Evolutionary conservation across 306 rosid species (phyloP).

Genomic region (Lathyrus sativus): DNA sequence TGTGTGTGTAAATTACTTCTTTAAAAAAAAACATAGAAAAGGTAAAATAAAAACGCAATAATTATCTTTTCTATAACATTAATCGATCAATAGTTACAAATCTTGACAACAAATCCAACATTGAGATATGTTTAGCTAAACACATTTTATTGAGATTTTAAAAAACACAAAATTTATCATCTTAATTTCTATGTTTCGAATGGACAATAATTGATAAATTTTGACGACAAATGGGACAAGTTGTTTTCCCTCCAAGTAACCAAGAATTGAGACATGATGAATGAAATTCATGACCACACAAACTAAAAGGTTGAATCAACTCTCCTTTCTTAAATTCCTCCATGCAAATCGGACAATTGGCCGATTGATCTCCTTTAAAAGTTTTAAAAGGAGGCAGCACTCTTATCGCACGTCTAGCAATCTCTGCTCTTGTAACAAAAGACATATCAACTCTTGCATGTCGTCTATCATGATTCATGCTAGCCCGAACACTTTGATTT

Average conservation of each 20-base stretch:
- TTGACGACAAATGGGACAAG: conserved; percentile 27
- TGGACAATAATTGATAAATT: conserved; percentile 35
- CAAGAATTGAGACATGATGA: conserved; percentile 12
- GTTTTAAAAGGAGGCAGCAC: not conserved
- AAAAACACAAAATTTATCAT: too few relatives aligned
- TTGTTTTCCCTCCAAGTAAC: conserved; percentile 2
- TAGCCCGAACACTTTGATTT: not conserved
- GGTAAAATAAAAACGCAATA: too few relatives aligned
- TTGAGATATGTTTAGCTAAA: too few relatives aligned
- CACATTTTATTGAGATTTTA: too few relatives aligned
- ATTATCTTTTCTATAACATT: too few relatives aligned
- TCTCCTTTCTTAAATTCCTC: conserved; percentile 20
- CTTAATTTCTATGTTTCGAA: too few relatives aligned
- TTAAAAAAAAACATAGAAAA: too few relatives aligned
- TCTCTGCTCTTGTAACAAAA: not conserved
- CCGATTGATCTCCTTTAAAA: not conserved
- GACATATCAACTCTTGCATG: not conserved
- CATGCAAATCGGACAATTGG: not conserved
- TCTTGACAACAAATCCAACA: too few relatives aligned
- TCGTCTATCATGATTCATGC: not conserved
- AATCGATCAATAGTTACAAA: too few relatives aligned
- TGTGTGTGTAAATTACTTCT: too few relatives aligned
- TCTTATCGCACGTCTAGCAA: not conserved
- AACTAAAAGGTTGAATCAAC: conserved; percentile 26
- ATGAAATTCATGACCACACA: conserved; percentile 18